phyloP scores from a whole-genome alignment of 805 yeast species.

The Suhomyces pyralidae region DNA sequence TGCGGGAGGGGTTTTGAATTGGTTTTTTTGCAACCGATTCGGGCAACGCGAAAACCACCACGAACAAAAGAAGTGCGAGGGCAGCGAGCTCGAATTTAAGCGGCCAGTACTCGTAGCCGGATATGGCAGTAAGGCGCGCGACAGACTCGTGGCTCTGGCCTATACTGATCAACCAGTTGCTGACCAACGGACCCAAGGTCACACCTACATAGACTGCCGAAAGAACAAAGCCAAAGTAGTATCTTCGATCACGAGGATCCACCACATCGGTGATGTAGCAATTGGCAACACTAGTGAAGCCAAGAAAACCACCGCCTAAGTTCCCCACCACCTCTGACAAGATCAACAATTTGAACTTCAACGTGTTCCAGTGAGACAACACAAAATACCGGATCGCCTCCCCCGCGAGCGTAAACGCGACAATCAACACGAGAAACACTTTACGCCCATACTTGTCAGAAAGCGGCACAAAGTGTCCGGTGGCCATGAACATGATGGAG shows the following conservation, averaged over 20 bases:
- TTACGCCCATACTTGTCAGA: conserved; percentile 40
- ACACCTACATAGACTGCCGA: conserved; percentile 60
- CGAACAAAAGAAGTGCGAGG: conserved; percentile 27
- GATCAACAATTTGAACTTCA: conserved; percentile 39
- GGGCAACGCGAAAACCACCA: conserved; percentile 16
- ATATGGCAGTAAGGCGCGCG: background rate
- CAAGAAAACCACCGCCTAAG: conserved; percentile 60
- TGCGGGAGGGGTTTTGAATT: conserved; percentile 31
- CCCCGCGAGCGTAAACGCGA: conserved; percentile 20
- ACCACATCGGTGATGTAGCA: conserved; percentile 76
- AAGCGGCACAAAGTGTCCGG: conserved; percentile 48
- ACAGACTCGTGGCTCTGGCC: background rate
- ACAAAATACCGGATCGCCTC: conserved; percentile 20
- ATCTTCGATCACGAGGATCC: conserved; percentile 56
- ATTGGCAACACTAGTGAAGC: conserved; percentile 55
- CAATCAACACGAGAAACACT: conserved; percentile 20
- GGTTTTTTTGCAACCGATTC: conserved; percentile 39
- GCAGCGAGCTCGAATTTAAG: conserved; percentile 31
- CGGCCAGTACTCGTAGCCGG: conserved; percentile 29
- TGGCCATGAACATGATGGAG: conserved; percentile 46
- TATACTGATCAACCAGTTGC: conserved; percentile 34
- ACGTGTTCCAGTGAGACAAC: conserved; percentile 23
- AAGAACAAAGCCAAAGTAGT: conserved; percentile 54
- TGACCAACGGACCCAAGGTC: conserved; percentile 62
- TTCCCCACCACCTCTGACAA: conserved; percentile 45